Conservation (phyloP, 1,284 basidiomycete genomes). For the Tilletia caries region DNA sequence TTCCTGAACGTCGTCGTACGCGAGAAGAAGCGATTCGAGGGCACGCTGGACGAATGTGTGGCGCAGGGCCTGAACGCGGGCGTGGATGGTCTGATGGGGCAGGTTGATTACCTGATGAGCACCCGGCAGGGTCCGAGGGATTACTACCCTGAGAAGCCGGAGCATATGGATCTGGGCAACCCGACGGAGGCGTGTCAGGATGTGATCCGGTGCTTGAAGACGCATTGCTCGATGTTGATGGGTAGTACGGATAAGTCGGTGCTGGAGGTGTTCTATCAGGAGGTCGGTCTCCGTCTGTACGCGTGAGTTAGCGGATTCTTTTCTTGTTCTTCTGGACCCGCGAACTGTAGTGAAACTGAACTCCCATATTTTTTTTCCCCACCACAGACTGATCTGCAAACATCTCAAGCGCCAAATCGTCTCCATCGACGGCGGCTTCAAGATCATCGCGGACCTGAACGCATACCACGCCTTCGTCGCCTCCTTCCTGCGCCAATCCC, state of each 20-base stretch:
- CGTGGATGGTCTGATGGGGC: slow-evolving; percentile 91
- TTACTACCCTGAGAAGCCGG: slow-evolving; percentile 70
- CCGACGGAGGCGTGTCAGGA: slow-evolving; percentile 81
- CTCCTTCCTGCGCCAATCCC: slow-evolving; percentile 56
- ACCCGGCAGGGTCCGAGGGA: slow-evolving; percentile 78
- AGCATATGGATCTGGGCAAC: slow-evolving; percentile 55
- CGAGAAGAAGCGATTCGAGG: slow-evolving; percentile 94
- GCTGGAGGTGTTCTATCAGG: slow-evolving; percentile 93
- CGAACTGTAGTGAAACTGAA: not conserved
- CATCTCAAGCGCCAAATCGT: slow-evolving; percentile 96
- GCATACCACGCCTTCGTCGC: slow-evolving; percentile 83
- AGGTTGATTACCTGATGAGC: slow-evolving; percentile 89
- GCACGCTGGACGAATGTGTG: slow-evolving; percentile 83
- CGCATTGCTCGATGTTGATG: slow-evolving; percentile 82
- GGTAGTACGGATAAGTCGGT: slow-evolving; percentile 94
- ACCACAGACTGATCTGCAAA: slow-evolving; percentile 78
- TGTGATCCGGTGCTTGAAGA: slow-evolving; percentile 78
- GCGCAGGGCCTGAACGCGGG: slow-evolving; percentile 88
- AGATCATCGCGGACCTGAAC: slow-evolving; percentile 92
- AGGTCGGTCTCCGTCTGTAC: slow-evolving; percentile 87
- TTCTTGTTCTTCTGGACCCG: not conserved
- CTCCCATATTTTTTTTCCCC: not conserved
- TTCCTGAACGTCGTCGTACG: slow-evolving; percentile 89
- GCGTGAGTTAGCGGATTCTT: slow-evolving; percentile 61
- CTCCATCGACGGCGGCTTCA: slow-evolving; percentile 85